A percentile compares a stretch with the other conserved stretches of the same genome.
Evolutionary conservation across 129 eudicot genomes (phyloP).

Genomic region (Mikania micrantha): DNA sequence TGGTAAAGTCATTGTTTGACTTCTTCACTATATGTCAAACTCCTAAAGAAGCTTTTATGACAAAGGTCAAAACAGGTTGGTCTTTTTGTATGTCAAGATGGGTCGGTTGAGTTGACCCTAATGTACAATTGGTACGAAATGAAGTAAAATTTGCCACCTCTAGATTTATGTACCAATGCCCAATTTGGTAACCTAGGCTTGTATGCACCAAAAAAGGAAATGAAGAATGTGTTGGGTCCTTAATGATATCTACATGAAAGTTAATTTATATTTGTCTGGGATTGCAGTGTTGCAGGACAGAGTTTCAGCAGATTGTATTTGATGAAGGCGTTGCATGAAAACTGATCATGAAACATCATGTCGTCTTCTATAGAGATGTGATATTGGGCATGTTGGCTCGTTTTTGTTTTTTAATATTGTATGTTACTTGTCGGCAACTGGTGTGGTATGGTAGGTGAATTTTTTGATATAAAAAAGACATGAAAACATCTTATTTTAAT

Average conservation of each 20-base stretch:
- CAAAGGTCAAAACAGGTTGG: background rate
- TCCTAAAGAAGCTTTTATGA: background rate
- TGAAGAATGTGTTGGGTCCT: background rate
- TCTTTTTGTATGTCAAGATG: background rate
- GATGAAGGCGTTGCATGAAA: constrained; percentile 90
- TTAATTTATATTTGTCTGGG: background rate
- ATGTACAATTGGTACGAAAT: too few species aligned
- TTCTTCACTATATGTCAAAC: background rate
- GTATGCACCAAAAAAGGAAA: background rate
- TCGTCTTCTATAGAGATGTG: background rate
- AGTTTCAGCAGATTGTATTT: constrained; percentile 75
- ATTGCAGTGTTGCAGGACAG: constrained; percentile 95
- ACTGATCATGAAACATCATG: constrained; percentile 28
- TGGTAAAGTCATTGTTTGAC: background rate
- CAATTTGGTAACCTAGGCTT: background rate
- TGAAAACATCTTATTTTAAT: background rate
- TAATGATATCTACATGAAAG: background rate
- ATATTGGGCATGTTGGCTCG: constrained; percentile 6
- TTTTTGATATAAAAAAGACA: constrained; percentile 21
- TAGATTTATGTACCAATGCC: background rate
- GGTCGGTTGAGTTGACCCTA: background rate
- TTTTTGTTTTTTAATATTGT: constrained; percentile 3
- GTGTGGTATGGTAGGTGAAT: constrained; percentile 18
- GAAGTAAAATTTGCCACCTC: background rate
- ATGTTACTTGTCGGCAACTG: constrained; percentile 7